Evolutionary conservation across 1,139 yeast species (phyloP), one percentile per base, ranked within the genome.

Genomic region (Wickerhamiella pararugosa): DNA sequence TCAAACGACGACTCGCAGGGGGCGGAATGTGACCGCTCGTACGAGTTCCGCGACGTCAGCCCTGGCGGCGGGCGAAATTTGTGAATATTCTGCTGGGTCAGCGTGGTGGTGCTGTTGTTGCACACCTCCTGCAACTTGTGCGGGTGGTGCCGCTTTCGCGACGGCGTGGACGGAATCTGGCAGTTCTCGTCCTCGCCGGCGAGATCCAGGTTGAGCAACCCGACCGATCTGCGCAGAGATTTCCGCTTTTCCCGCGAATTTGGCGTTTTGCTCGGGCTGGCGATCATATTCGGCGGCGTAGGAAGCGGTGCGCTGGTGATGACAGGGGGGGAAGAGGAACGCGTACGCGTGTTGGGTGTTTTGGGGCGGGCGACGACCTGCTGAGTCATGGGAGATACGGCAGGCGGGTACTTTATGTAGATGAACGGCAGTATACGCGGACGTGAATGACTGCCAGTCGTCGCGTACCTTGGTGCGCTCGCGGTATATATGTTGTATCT

Each of bases 1-100:
- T 75, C 73, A 59, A 77, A 83, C 25, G 71, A 49, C 59, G 67
- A n/a, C 76, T 70, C 11, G 75, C 61, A 45, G 62, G 53, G 48
- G 47, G 30, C 7, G 25, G 39, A n/a, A 27, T 9, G 36, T 8
- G 35, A 39, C 29, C 27, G 37, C 25, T 32, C 25, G 42, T 36
- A 31, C 30, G 37, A 30, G 37, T 31, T 34, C 26, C 37, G 40
- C 32, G 34, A 40, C 9, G 40, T 42, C 42, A 10, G 36, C 43
- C 7, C 28, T 25, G 45, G 41, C 27, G 45, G 41, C 30, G 45
- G 21, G 21, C 21, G 21, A 15, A 36, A 36, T 46, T 37, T 44
- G 42, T 34, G 38, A 31, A 30, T 26, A 11, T 37, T 38, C 4
- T 36, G 35, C 5, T 32, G 42, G 11, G 36, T 32, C 4, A 34